These are phyloP conservation scores for Alternaria sp. DNA, from an alignment of 2,329 filamentous ascomycete genomes.

Conservation along the genomic window DNA sequence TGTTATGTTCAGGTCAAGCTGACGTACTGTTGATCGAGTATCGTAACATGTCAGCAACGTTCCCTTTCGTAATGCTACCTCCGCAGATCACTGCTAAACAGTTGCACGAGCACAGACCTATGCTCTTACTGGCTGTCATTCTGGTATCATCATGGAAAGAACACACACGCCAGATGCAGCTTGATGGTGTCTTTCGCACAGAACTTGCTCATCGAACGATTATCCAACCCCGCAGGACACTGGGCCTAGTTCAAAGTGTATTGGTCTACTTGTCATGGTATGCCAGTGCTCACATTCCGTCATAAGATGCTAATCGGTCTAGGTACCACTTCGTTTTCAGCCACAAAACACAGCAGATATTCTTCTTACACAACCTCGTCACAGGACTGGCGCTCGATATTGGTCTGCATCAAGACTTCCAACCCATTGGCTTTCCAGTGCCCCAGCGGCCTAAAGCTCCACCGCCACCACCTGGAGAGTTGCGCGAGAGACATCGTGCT, in stretches of 20 bases:
- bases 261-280: constrained; percentile 48
- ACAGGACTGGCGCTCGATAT: constrained; percentile 46
- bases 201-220: constrained; percentile 48
- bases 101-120: constrained; percentile 37
- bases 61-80: constrained; percentile 44
- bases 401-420: constrained; percentile 35
- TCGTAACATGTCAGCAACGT: constrained; percentile 39
- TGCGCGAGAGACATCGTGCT: constrained; percentile 40
- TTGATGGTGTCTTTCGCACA: constrained; percentile 39
- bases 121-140: constrained; percentile 45
- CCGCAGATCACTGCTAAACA: constrained; percentile 22
- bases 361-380: constrained; percentile 43
- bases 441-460: constrained; percentile 22
- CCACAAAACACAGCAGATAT: constrained; percentile 48
- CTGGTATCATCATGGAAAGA: constrained; percentile 42
- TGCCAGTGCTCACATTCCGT: neutral
- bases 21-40: constrained; percentile 39
- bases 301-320: constrained; percentile 7
- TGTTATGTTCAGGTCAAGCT: constrained; percentile 37
- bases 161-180: constrained; percentile 34
- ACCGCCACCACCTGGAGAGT: constrained; percentile 23
- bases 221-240: constrained; percentile 36
- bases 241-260: constrained; percentile 45
- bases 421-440: constrained; percentile 24
- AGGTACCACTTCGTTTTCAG: constrained; percentile 50